These are phyloP conservation scores for Dactylellina parvicollis DNA, from an alignment of 2,329 filamentous ascomycete genomes.

Conservation along the genomic window DNA sequence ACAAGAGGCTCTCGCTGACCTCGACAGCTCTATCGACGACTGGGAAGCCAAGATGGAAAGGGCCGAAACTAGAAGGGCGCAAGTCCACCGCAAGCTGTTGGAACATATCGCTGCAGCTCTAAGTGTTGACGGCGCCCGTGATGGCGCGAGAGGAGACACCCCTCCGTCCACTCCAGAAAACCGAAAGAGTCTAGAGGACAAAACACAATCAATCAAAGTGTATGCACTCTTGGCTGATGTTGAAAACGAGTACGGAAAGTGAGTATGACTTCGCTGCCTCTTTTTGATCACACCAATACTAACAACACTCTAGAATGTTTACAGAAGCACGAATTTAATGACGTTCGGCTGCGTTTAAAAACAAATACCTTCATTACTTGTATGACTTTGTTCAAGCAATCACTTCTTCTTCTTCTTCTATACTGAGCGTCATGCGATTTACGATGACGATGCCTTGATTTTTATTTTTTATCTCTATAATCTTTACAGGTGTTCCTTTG, in stretches of 20 bases:
- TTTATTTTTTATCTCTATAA: slow-evolving; percentile 30
- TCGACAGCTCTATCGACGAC: slow-evolving; percentile 81
- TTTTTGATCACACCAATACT: slow-evolving; percentile 11
- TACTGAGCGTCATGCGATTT: slow-evolving; percentile 44
- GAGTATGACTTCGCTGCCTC: slow-evolving; percentile 1
- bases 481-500: slow-evolving; percentile 29
- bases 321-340: slow-evolving; percentile 44
- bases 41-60: slow-evolving; percentile 80
- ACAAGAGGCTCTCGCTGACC: slow-evolving; percentile 79
- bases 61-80: slow-evolving; percentile 78
- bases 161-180: slow-evolving; percentile 71
- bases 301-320: slow-evolving; percentile 38
- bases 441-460: slow-evolving; percentile 44
- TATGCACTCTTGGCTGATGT: slow-evolving; percentile 75
- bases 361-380: slow-evolving; percentile 12
- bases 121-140: slow-evolving; percentile 62
- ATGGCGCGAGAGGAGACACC: slow-evolving; percentile 56
- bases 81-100: slow-evolving; percentile 80
- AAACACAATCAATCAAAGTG: slow-evolving; percentile 61
- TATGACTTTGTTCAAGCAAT: neutral
- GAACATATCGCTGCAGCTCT: slow-evolving; percentile 81
- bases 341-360: neutral
- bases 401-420: slow-evolving; percentile 30
- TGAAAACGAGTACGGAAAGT: slow-evolving; percentile 67
- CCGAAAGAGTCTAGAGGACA: slow-evolving; percentile 57